Percentiles rank a stretch among this genome's conserved stretches.
These are phyloP conservation scores for Penicillium polonicum DNA, from an alignment of 2,329 filamentous ascomycete species.

Conservation along the genomic window DNA sequence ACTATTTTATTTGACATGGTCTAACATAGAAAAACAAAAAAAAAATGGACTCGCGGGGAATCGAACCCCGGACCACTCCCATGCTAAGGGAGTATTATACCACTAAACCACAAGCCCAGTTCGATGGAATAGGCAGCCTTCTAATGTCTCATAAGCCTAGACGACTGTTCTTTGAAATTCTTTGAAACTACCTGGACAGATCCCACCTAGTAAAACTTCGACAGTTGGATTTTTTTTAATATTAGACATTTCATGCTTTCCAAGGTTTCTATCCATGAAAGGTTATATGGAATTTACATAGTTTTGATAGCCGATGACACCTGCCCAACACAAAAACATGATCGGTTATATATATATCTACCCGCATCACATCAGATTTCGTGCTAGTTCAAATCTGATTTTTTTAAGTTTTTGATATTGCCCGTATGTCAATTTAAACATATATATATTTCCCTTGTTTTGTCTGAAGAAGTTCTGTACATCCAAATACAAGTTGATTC, in stretches of 20 bases:
- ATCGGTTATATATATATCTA: neutral
- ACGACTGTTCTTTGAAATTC: neutral
- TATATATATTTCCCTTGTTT: accelerated
- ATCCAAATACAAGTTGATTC: neutral
- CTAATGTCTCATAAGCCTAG: neutral
- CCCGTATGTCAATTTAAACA: too few relatives aligned
- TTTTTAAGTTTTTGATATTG: neutral
- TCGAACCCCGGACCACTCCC: conserved; percentile 51
- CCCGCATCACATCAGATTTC: neutral
- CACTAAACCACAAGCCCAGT: conserved; percentile 47
- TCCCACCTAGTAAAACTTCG: neutral
- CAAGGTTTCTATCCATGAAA: accelerated
- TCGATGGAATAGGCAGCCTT: neutral
- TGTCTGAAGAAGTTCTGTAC: too few relatives aligned
- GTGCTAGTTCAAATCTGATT: neutral
- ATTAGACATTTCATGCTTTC: neutral
- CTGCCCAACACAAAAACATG: neutral
- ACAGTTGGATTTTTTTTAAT: neutral
- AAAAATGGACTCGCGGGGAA: conserved; percentile 49
- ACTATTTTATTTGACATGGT: neutral
- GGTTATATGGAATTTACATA: neutral
- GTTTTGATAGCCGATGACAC: too few relatives aligned
- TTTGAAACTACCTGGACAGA: too few relatives aligned
- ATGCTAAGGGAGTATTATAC: conserved; percentile 51
- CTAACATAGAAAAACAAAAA: conserved; percentile 14